A percentile compares a stretch with the other conserved stretches of the same genome.
Conservation (phyloP, 1,139 yeast species). For the Pichia sp. region DNA sequence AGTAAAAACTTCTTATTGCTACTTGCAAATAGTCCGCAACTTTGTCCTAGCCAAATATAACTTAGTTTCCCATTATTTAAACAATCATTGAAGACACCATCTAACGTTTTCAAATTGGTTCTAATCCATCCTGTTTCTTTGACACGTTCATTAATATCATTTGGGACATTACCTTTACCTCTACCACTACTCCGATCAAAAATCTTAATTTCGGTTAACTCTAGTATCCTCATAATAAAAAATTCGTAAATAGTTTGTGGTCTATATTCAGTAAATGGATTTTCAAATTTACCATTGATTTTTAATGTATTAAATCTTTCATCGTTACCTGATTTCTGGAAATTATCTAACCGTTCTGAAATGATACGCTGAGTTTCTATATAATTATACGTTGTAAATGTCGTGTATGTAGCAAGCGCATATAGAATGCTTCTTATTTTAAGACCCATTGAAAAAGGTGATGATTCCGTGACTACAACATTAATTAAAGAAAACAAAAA, state of each 20-base stretch:
- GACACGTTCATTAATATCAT: conserved; percentile 25
- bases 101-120: conserved; percentile 53
- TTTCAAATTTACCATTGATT: conserved; percentile 75
- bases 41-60: conserved; percentile 91
- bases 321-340: conserved; percentile 16
- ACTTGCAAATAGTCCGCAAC: conserved; percentile 70
- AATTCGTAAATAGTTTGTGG: conserved; percentile 88
- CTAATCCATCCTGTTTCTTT: conserved; percentile 27
- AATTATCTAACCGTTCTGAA: conserved; percentile 37
- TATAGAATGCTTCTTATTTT: conserved; percentile 30
- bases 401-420: conserved; percentile 52
- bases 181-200: conserved; percentile 55
- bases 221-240: conserved; percentile 61
- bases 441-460: conserved; percentile 4
- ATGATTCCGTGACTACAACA: neutral
- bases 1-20: conserved; percentile 56
- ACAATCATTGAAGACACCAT: conserved; percentile 6
- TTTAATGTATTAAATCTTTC: conserved; percentile 42
- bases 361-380: conserved; percentile 52
- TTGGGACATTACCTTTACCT: conserved; percentile 60
- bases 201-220: conserved; percentile 36
- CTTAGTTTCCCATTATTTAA: conserved; percentile 31
- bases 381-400: conserved; percentile 48
- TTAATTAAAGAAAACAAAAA: neutral
- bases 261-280: conserved; percentile 88